Base-by-base conservation (phyloP, 2,329 filamentous ascomycete genomes). In the Stagonosporopsis tanaceti region DNA sequence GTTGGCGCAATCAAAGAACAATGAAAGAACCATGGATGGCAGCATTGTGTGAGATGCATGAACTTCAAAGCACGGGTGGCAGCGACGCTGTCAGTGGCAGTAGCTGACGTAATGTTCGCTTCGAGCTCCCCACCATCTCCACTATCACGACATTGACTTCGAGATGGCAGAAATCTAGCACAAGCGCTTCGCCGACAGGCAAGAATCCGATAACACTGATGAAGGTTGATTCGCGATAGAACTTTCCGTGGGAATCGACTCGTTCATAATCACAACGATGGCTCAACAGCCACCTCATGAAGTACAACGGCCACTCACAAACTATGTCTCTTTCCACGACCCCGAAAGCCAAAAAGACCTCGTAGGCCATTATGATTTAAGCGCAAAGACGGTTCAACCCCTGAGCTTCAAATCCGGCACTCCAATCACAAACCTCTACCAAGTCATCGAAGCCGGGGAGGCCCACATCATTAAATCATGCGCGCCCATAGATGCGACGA, bases 381-480 rank as follows among this genome's bases (percentile, higher is more conserved):
- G 70, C 2, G 68, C 63, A 4, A 64, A 71, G 2, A 72, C 63
- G 2, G 77, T 84, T 27, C 76, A 75, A 4, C 81, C 81, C 2
- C 67, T 85, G 14, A 70, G 72, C 3, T 83, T 82, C 61, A 50
- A 61, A 5, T 84, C 81, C 2, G 82, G 83, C 2, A 80, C 81
- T 0, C 76, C 76, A 2, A 53, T 85, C 20, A 66, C 72, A 6
- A 78, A 77, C 45, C 73, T 86, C 0, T 84, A 84, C 63, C 76
- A 85, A 66, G 79, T 85, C 9, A 84, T 86, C 57, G 77, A 82
- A 60, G 76, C 79, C 1, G 81, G 80, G 12, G 64, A 75, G 24
- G 59, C 69, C 0, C 73, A 74, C 27, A 78, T 84, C 37, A 66
- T 76, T 5, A 61, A 76, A 4, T 59, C 68, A 6, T 75, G 72